Percentiles rank a stretch among this genome's conserved stretches.
phyloP scores from a whole-genome alignment of 192 early-diverging fungal genomes.

The Lobosporangium transversale region DNA sequence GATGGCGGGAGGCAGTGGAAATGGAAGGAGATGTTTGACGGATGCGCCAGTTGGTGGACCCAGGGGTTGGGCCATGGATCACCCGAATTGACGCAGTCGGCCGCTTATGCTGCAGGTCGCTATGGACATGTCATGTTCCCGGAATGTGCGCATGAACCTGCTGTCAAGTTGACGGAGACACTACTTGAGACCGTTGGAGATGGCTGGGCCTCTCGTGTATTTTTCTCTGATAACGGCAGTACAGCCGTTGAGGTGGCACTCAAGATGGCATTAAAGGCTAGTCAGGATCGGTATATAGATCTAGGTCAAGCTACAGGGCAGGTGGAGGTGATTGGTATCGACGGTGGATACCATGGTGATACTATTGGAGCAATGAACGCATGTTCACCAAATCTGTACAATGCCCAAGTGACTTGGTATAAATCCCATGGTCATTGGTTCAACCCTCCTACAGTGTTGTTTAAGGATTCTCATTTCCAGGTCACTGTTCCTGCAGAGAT shows the following conservation, averaged over 20 bases:
- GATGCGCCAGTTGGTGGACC: slow-evolving; percentile 86
- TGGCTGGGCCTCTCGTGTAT: slow-evolving; percentile 75
- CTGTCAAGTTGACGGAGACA: slow-evolving; percentile 65
- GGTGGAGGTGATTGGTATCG: slow-evolving; percentile 70
- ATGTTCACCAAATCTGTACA: slow-evolving; percentile 76
- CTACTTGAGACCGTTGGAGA: slow-evolving; percentile 63
- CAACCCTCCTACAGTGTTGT: slow-evolving; percentile 66
- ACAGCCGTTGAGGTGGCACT: slow-evolving; percentile 84
- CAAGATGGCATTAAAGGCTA: slow-evolving; percentile 77
- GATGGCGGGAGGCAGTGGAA: slow-evolving; percentile 12
- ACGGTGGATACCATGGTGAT: slow-evolving; percentile 88
- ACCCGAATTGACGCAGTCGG: slow-evolving; percentile 63
- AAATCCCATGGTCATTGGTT: slow-evolving; percentile 75
- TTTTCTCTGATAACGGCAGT: slow-evolving; percentile 85
- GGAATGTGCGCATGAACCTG: slow-evolving; percentile 75
- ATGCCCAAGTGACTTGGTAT: slow-evolving; percentile 77
- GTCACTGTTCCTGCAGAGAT: slow-evolving; percentile 55
- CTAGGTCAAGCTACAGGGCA: slow-evolving; percentile 34
- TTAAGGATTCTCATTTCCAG: slow-evolving; percentile 57
- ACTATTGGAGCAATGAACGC: slow-evolving; percentile 89
- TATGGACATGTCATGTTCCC: slow-evolving; percentile 88
- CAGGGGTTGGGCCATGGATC: slow-evolving; percentile 81
- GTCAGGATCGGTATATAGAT: slow-evolving; percentile 55
- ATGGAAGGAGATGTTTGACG: slow-evolving; percentile 71
- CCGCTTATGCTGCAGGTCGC: slow-evolving; percentile 73